These are phyloP conservation scores for Ceratobasidium sp. DNA, from an alignment of 1,284 basidiomycete genomes.

Conservation along the genomic window DNA sequence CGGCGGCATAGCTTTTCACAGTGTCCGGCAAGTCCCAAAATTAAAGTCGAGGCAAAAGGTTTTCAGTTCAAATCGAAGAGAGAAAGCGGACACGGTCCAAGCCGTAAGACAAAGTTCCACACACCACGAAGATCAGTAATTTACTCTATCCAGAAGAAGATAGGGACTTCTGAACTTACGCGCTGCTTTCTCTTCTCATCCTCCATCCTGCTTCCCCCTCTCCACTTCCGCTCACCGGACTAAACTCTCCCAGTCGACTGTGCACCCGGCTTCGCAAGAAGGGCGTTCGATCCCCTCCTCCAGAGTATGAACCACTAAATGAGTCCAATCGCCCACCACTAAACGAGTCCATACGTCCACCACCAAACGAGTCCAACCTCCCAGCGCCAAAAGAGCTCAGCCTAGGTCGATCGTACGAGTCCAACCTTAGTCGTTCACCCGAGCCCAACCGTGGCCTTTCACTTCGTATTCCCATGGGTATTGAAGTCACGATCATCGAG, in stretches of 20 bases:
- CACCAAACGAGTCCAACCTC: constrained; percentile 32
- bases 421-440: constrained; percentile 53
- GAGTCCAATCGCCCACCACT: constrained; percentile 11
- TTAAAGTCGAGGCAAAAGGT: not conserved
- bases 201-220: constrained; percentile 81
- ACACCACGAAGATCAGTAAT: too few species aligned
- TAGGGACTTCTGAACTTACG: constrained; percentile 61
- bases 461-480: not conserved
- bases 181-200: constrained; percentile 80
- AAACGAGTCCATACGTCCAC: constrained; percentile 13
- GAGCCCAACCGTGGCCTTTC: constrained; percentile 64
- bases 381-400: constrained; percentile 67
- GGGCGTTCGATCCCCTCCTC: constrained; percentile 59
- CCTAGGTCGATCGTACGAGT: constrained; percentile 58
- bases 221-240: constrained; percentile 55
- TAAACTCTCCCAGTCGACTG: constrained; percentile 69
- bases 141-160: constrained; percentile 1
- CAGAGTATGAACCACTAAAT: constrained; percentile 62
- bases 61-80: constrained; percentile 17
- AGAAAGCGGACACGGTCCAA: too few species aligned
- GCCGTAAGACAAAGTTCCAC: too few species aligned
- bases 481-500: constrained; percentile 26
- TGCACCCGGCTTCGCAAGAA: constrained; percentile 84
- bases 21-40: constrained; percentile 30
- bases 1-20: constrained; percentile 54